Base-by-base conservation (phyloP, 495 filamentous ascomycete genomes). In the Entonaema liquescens region DNA sequence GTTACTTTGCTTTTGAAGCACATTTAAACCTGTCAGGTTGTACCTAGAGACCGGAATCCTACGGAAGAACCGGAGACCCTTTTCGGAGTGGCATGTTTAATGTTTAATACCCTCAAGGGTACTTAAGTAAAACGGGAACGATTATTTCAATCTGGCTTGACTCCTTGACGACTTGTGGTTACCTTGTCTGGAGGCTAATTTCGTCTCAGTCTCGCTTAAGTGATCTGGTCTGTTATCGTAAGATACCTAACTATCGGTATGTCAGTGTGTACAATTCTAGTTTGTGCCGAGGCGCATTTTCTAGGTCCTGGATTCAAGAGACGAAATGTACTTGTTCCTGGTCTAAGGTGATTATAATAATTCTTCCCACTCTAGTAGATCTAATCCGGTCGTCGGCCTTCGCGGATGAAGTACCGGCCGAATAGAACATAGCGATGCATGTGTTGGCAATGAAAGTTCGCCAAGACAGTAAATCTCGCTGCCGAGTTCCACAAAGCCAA, bases 391-490 rank as follows among this genome's bases (percentile, higher is more conserved):
- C 19, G 17, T 47, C 42, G 42, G 42, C 42, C 42, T 9, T 47
- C 6, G 21, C 19, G 17, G 9, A 47, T 3, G 19, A 47, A 23
- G 42, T 47, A 47, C 42, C 42, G 42, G 42, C 19, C 42, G 42
- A 47, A 47, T 47, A 47, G 19, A 47, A 47, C 26, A 17, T 56
- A 19, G n/a, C 15, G 2, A 56, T 56, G 29, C n/a, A 35, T 56
- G 53, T 35, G 68, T 44, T 70, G 57, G 49, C 61, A 65, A 56
- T 68, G 70, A 65, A 65, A 53, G 49, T 59, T 53, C 61, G 70
- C 65, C 65, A 73, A 72, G 65, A 58, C 40, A 53, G 60, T 56
- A 58, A 65, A 62, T 66, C 70, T 73, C 35, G 52, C 26, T 60
- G 21, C 58, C 55, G 7, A 26, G 69, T 62, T 57, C 65, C 61